Percentiles rank a stretch among this genome's conserved stretches.
Conservation (phyloP, 768 basidiomycete species). For the Strobilomyces echinocephalus region DNA sequence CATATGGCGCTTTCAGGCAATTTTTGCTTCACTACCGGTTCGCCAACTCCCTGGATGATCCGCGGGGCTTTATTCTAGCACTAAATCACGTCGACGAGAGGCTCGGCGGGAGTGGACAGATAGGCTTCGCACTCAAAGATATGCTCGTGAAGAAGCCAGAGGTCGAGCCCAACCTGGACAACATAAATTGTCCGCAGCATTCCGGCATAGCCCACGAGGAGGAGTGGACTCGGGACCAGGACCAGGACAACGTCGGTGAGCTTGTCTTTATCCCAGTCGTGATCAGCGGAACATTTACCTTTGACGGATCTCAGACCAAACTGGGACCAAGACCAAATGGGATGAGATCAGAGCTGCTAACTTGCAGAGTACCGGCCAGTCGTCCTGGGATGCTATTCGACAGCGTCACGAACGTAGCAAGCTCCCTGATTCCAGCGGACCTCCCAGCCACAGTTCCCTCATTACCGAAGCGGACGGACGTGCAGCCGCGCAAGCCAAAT, state of each 20-base stretch:
- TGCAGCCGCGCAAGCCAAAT: conserved; percentile 46
- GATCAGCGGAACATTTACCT: not conserved
- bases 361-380: conserved; percentile 36
- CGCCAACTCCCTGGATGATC: conserved; percentile 29
- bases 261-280: not conserved
- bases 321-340: conserved; percentile 44
- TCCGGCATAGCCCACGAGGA: conserved; percentile 13
- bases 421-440: conserved; percentile 12
- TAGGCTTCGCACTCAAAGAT: conserved; percentile 23
- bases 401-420: conserved; percentile 46
- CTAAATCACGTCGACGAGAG: conserved; percentile 28
- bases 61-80: conserved; percentile 28
- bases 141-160: conserved; percentile 19
- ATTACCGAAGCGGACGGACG: conserved; percentile 31
- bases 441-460: conserved; percentile 3
- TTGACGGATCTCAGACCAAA: conserved; percentile 5
- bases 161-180: conserved; percentile 3
- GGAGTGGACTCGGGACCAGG: conserved; percentile 9
- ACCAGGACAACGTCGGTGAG: conserved; percentile 13
- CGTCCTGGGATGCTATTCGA: conserved; percentile 67
- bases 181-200: conserved; percentile 1
- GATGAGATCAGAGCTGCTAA: conserved; percentile 62
- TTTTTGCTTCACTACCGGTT: conserved; percentile 28
- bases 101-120: conserved; percentile 29
- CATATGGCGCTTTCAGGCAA: conserved; percentile 32